phyloP scores from a whole-genome alignment of 305 asterid genomes.

The Rubia tinctorum region DNA sequence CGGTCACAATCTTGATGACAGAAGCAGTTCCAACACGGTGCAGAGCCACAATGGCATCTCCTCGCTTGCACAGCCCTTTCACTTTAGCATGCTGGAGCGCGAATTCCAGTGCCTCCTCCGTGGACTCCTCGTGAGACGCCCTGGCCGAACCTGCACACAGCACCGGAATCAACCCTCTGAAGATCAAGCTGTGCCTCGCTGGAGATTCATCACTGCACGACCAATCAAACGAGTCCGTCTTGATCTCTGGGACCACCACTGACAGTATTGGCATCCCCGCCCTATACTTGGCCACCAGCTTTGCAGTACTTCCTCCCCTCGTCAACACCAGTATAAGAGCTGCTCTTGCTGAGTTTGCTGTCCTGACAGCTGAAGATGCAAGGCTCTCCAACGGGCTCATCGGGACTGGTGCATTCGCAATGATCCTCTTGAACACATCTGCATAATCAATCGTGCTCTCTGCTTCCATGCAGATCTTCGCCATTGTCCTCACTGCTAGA shows the following conservation, averaged over 20 bases:
- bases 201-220: constrained; percentile 49
- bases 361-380: constrained; percentile 47
- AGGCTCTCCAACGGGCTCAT: constrained; percentile 51
- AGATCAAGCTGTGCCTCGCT: constrained; percentile 43
- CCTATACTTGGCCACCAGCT: constrained; percentile 44
- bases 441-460: constrained; percentile 42
- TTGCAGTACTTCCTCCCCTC: constrained; percentile 49
- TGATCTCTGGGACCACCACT: constrained; percentile 45
- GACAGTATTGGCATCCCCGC: constrained; percentile 48
- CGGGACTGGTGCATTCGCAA: constrained; percentile 44
- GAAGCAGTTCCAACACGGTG: constrained; percentile 50
- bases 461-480: constrained; percentile 43
- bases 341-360: constrained; percentile 45
- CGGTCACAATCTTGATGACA: constrained; percentile 49
- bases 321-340: constrained; percentile 41
- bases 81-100: constrained; percentile 39
- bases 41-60: constrained; percentile 41
- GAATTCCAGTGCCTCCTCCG: constrained; percentile 43
- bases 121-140: constrained; percentile 46
- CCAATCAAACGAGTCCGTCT: constrained; percentile 50
- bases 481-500: constrained; percentile 47
- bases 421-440: constrained; percentile 41
- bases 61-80: constrained; percentile 41
- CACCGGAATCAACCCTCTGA: constrained; percentile 43
- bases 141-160: constrained; percentile 44